Conservation (phyloP, 139 green algal genomes). For the Volvox reticuliferus region DNA sequence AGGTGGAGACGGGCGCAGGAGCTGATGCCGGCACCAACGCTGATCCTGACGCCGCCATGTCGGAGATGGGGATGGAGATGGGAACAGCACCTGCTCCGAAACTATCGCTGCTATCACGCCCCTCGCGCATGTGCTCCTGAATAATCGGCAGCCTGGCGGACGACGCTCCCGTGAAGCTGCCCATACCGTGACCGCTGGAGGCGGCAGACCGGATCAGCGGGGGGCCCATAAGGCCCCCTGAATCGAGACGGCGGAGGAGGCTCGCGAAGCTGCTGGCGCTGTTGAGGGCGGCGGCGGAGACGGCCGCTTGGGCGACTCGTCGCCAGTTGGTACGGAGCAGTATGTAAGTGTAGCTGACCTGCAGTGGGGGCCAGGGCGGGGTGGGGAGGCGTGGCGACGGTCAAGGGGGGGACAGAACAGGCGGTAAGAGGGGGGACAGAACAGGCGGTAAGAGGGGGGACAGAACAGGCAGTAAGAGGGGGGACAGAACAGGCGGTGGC, state of each 20-base stretch:
- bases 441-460: not conserved
- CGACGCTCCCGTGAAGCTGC: no score
- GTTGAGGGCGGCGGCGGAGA: not conserved
- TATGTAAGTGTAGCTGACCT: constrained; percentile 33
- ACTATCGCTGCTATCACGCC: constrained; percentile 25
- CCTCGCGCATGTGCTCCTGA: constrained; percentile 4
- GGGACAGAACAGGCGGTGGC: no score
- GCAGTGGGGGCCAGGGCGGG: not conserved
- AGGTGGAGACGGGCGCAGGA: not conserved
- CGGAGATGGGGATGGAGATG: not conserved
- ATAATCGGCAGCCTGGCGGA: not conserved
- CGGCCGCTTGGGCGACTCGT: not conserved
- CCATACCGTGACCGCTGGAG: not conserved
- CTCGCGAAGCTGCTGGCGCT: not conserved
- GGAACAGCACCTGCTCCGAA: not conserved
- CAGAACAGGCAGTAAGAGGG: no score
- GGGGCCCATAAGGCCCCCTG: not conserved
- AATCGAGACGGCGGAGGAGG: not conserved
- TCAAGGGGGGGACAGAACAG: not conserved
- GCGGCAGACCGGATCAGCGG: not conserved
- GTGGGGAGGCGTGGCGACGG: no score
- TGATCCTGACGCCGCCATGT: not conserved
- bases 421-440: not conserved
- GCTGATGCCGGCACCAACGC: not conserved
- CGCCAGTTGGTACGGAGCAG: constrained; percentile 49